A percentile compares a stretch with the other conserved stretches of the same genome.
Conservation (phyloP, 225 moss, liverwort and hornwort species). For the Ulota crispa region DNA sequence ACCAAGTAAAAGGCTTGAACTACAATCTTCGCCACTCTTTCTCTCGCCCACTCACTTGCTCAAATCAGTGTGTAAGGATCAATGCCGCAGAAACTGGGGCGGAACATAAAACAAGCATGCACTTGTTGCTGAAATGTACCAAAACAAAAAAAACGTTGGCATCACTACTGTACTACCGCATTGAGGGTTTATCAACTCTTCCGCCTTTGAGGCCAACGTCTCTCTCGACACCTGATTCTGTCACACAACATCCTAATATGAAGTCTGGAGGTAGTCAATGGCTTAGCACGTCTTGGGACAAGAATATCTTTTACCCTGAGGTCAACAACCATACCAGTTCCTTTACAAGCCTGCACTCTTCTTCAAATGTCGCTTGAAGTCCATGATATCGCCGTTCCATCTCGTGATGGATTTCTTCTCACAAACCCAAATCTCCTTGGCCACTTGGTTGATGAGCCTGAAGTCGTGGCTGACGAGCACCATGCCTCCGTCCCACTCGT, state of each 20-base stretch:
- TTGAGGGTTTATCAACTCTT: slow-evolving; percentile 21
- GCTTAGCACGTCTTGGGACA: slow-evolving; percentile 30
- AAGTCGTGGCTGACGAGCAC: slow-evolving; percentile 91
- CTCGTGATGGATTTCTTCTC: slow-evolving; percentile 76
- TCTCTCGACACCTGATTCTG: slow-evolving; percentile 22
- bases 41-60: slow-evolving; percentile 1
- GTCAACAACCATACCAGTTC: not conserved
- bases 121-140: slow-evolving; percentile 14
- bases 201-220: slow-evolving; percentile 25
- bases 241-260: slow-evolving; percentile 18
- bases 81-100: slow-evolving; percentile 17
- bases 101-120: slow-evolving; percentile 2
- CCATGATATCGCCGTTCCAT: slow-evolving; percentile 98
- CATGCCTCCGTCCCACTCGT: slow-evolving; percentile 92
- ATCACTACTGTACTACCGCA: not conserved
- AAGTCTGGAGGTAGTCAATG: slow-evolving; percentile 21
- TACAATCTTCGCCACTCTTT: not conserved
- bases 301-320: slow-evolving; percentile 11
- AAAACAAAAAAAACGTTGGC: slow-evolving; percentile 10
- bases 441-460: slow-evolving; percentile 90
- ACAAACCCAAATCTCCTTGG: slow-evolving; percentile 92
- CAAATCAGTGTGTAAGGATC: slow-evolving; percentile 6
- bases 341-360: slow-evolving; percentile 82
- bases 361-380: slow-evolving; percentile 87
- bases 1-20: not conserved